Base-by-base conservation (phyloP, 1,284 basidiomycete species). In the Polyporus tsugae region DNA sequence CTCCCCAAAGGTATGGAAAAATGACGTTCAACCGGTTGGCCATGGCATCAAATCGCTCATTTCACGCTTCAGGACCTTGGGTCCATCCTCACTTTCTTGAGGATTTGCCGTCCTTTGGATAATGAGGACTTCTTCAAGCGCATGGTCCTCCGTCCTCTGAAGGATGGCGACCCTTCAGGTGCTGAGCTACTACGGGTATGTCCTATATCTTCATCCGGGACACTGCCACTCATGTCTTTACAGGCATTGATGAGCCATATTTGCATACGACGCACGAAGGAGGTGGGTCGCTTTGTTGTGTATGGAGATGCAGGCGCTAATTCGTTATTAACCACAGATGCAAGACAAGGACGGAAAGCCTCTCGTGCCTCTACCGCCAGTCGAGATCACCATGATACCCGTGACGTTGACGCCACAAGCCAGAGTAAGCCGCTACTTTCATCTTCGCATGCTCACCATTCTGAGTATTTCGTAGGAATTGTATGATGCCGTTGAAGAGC, bases 251-350 rank as follows among this genome's bases (percentile, higher is more conserved):
- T 97, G 86, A 89, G 84, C 57, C 92, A 94, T 36, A 86, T 90
- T 17, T 94, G 95, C 64, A 90, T 97, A 58, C 90, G 95, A 6
- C 87, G 95, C 41, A 96, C 94, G 4, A 96, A 96, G 79, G 93
- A 96, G 80, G 92, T 90, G 3, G 41, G 57, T 36, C 17, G 25
- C 17, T 25, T 2, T 4, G 13, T 29, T 17, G 0, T 42, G 2
- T 13, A 3, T 5, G n/a, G 17, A 15, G 6, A 10, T 11, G 10
- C 10, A 29, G 36, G 9, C 19, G 25, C 39, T 67, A 39, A 71
- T 57, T 19, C 9, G 22, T 19, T 10, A 6, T 52, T 55, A 13
- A 0, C 75, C 94, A 0, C 75, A 94, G 90, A 95, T 95, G 90
- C 91, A 93, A 85, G 93, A 96, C 76, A 85, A 83, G 10, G 79